Conservation (phyloP, 2,329 filamentous ascomycete species). For the Dothideomycetes sp. region DNA sequence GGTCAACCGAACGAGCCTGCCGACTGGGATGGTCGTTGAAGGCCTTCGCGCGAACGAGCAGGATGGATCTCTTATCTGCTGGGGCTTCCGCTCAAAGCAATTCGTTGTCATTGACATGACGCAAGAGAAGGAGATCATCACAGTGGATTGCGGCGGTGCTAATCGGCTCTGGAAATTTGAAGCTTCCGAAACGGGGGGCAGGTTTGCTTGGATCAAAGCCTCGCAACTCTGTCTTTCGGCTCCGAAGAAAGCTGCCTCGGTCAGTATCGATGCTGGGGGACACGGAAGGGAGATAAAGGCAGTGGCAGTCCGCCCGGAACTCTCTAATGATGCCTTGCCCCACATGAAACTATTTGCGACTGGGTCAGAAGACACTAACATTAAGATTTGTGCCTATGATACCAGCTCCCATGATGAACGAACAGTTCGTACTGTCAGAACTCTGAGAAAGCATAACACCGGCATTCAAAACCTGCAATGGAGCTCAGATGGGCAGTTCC, state of each 20-base stretch:
- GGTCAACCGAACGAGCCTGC: conserved; percentile 57
- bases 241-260: neutral
- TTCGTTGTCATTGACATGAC: conserved; percentile 78
- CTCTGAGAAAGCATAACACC: conserved; percentile 66
- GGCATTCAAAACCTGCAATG: conserved; percentile 75
- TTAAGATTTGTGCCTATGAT: conserved; percentile 51
- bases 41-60: conserved; percentile 48
- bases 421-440: conserved; percentile 43
- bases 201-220: conserved; percentile 69
- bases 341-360: conserved; percentile 44
- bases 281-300: conserved; percentile 82
- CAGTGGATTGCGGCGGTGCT: conserved; percentile 71
- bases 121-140: conserved; percentile 55
- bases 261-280: conserved; percentile 41
- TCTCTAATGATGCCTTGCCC: neutral
- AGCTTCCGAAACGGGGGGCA: conserved; percentile 27
- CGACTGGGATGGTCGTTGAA: conserved; percentile 68
- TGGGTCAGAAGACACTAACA: conserved; percentile 59
- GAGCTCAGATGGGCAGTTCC: conserved; percentile 52
- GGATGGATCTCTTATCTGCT: conserved; percentile 52
- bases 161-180: conserved; percentile 64
- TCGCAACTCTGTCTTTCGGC: conserved; percentile 13
- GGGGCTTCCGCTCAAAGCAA: conserved; percentile 68
- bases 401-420: neutral
- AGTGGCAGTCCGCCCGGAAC: conserved; percentile 33